phyloP scores from a whole-genome alignment of 2,329 filamentous ascomycete genomes.

The Fusarium albosuccineum region DNA sequence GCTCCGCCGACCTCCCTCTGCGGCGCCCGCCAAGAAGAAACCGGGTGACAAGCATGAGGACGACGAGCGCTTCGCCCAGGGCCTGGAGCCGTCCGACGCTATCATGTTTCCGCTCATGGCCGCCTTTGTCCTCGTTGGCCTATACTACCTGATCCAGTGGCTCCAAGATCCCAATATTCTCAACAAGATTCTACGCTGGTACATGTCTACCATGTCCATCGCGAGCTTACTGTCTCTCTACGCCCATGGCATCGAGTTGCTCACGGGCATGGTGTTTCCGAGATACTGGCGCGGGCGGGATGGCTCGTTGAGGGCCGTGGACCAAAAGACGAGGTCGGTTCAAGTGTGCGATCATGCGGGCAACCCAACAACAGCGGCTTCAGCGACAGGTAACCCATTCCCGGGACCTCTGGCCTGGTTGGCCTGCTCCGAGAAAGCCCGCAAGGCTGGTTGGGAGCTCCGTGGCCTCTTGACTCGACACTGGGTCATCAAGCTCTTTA shows the following conservation, averaged over 20 bases:
- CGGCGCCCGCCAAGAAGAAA: conserved; percentile 68
- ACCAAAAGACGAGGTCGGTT: conserved; percentile 57
- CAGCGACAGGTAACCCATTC: conserved; percentile 46
- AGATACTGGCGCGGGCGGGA: conserved; percentile 69
- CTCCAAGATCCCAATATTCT: conserved; percentile 84
- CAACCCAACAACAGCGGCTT: conserved; percentile 42
- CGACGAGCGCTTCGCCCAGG: conserved; percentile 64
- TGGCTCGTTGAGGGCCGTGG: conserved; percentile 60
- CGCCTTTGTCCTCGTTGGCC: conserved; percentile 75
- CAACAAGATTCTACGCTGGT: conserved; percentile 85
- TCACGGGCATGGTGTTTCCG: conserved; percentile 79
- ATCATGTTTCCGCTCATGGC: conserved; percentile 87
- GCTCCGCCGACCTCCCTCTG: conserved; percentile 84
- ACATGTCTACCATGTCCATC: conserved; percentile 86
- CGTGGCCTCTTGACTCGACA: conserved; percentile 64
- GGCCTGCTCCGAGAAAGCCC: conserved; percentile 44
- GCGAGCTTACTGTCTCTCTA: conserved; percentile 80
- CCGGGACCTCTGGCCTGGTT: conserved; percentile 52
- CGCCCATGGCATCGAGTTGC: conserved; percentile 76
- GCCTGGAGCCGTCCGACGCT: conserved; percentile 77
- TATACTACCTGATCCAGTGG: conserved; percentile 93
- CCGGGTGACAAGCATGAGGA: conserved; percentile 60
- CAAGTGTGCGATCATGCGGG: conserved; percentile 53
- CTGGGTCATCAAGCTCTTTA: conserved; percentile 63
- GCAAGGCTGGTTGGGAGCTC: conserved; percentile 59